phyloP scores from a whole-genome alignment of 139 green algal species.

The Nannochloris sp. region DNA sequence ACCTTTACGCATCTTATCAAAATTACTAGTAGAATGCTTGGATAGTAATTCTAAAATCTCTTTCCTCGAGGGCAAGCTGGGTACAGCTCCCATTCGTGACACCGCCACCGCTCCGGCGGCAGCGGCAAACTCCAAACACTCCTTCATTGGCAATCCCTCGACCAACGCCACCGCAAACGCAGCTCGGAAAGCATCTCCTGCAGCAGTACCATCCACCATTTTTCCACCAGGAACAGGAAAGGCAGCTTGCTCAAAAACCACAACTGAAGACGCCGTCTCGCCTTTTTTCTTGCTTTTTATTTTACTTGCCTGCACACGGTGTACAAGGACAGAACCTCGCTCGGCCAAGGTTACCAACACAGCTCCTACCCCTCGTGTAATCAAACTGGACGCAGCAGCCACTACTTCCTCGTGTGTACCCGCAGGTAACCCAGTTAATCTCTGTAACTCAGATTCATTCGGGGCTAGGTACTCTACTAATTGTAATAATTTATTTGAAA shows the following conservation, averaged over 20 bases:
- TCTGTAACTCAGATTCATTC: conserved; percentile 57
- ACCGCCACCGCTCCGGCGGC: conserved; percentile 43
- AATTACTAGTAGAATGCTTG: not conserved
- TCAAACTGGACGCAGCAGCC: conserved; percentile 26
- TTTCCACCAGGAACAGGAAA: conserved; percentile 17
- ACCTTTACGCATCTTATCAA: not conserved
- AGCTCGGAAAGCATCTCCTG: conserved; percentile 56
- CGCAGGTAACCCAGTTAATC: conserved; percentile 27
- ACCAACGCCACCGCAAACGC: conserved; percentile 54
- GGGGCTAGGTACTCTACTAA: conserved; percentile 38
- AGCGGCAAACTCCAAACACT: conserved; percentile 31
- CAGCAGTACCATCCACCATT: conserved; percentile 47
- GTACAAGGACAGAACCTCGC: conserved; percentile 44
- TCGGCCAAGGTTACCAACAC: conserved; percentile 55
- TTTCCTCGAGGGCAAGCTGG: conserved; percentile 36
- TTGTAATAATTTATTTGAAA: conserved; percentile 26
- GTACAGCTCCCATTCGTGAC: conserved; percentile 35
- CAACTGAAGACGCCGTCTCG: not conserved
- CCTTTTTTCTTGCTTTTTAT: not conserved
- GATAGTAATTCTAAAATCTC: conserved; percentile 37
- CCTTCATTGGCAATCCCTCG: conserved; percentile 28
- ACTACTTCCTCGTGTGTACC: conserved; percentile 34
- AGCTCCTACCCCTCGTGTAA: conserved; percentile 17
- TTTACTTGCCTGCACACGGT: too few relatives aligned
- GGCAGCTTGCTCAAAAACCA: conserved; percentile 21